phyloP scores from a whole-genome alignment of 2,329 filamentous ascomycete genomes.

The Penicillium sp. region DNA sequence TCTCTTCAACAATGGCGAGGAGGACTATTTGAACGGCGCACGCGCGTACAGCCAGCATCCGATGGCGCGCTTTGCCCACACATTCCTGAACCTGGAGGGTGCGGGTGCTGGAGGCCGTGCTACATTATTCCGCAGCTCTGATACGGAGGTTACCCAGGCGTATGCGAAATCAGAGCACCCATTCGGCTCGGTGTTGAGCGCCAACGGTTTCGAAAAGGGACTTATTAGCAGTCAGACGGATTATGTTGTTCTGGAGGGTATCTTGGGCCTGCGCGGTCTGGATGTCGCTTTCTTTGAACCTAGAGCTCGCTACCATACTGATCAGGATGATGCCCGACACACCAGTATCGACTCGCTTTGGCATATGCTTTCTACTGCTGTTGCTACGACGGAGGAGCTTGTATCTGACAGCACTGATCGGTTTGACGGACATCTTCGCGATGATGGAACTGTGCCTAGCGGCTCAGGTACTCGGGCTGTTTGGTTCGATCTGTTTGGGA shows the following conservation, averaged over 20 bases:
- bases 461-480: constrained; percentile 69
- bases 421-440: constrained; percentile 61
- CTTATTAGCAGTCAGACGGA: constrained; percentile 84
- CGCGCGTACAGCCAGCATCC: constrained; percentile 80
- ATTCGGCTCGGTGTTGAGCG: constrained; percentile 77
- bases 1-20: constrained; percentile 92
- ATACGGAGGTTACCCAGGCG: constrained; percentile 77
- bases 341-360: constrained; percentile 67
- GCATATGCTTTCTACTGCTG: constrained; percentile 89
- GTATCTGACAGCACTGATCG: constrained; percentile 64
- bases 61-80: constrained; percentile 73
- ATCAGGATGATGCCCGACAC: constrained; percentile 80
- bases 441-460: constrained; percentile 62
- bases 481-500: constrained; percentile 92
- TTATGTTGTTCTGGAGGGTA: constrained; percentile 75
- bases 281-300: constrained; percentile 91
- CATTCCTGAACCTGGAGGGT: constrained; percentile 92
- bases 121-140: constrained; percentile 81
- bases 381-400: constrained; percentile 70
- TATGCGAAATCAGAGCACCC: constrained; percentile 72
- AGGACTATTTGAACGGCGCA: constrained; percentile 86
- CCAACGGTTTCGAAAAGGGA: constrained; percentile 77
- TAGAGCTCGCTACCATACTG: constrained; percentile 82
- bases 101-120: constrained; percentile 88
- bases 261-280: constrained; percentile 77